Base-by-base conservation (phyloP, 495 filamentous ascomycete species). In the Symbiotaphrina buchneri region DNA sequence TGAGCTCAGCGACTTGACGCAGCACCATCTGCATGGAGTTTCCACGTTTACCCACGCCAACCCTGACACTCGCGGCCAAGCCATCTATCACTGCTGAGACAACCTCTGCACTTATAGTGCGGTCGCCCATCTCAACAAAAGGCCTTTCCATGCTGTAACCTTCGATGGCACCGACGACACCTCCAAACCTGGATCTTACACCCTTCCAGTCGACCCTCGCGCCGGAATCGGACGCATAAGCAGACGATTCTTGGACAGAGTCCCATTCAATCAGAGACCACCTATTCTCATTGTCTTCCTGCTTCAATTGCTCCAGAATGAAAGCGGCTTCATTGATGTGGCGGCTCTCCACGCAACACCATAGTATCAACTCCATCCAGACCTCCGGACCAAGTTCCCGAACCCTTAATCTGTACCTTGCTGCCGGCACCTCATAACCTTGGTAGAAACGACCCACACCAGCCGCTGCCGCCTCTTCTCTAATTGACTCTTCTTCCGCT, bases 301-400 rank as follows among this genome's bases (percentile, higher is more conserved):
- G 38, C 26, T 32, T 37, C 42, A 65, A 49, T 28, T 53, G 43
- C 21, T 52, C 40, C 1, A 72, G 33, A 4, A 75, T 51, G 30
- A 47, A 52, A 26, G 52, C 41, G 14, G 65, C 71, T 38, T 69
- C 62, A 27, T 43, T 45, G 6, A 61, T 43, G 50, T 64, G 67
- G 4, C 62, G 63, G 35, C 68, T 62, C 40, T 74, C 65, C 17
- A 73, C 52, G 41, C 71, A 76, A 34, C 61, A 64, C 71, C 69
- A 76, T 5, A 76, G 52, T 27, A 74, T 54, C 8, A 74, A 50
- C 38, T 76, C 71, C 1, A 76, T 44, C 71, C 71, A 76, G 14
- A 74, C 49, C 34, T 71, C 63, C 13, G 61, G 58, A 1, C 60
- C 59, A 2, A 73, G 43, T 22, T 62, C 58, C 29, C 53, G 49